Base-by-base conservation (phyloP, 2,329 filamentous ascomycete species). In the Aspergillus novoparasiticus region DNA sequence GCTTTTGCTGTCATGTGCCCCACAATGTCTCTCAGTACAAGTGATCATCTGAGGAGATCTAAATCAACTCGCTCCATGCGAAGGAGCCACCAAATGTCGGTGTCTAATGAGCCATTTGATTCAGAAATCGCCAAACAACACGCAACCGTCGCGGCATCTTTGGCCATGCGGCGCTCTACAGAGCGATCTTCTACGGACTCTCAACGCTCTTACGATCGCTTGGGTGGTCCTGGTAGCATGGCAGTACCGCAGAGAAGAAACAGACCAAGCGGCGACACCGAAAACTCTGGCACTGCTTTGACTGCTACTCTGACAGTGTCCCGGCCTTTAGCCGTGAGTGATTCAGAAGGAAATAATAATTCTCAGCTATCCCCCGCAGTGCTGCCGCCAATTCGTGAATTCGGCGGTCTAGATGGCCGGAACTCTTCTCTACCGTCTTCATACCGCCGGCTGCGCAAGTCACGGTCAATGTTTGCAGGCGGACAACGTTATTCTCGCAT, bases 401-500 rank as follows among this genome's bases (percentile, higher is more conserved):
- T 72, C 43, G 65, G 69, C 26, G 75, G 72, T 0, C 63, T 79
- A 30, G 78, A 78, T 65, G 72, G 75, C 26, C 71, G 73, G 9
- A 73, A 78, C 51, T 72, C 76, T 36, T 79, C 79, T 21, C 65
- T 75, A 51, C 81, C 81, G 30, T 83, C 81, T 5, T 83, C 81
- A 1, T 83, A 81, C 64, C 77, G 80, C 28, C 79, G 75, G 57
- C 73, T 83, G 34, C 79, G 79, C 36, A 83, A 80, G 65, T 75
- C 81, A 9, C 80, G 77, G 62, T 84, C 82, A n/a, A 80, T 83
- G 80, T 81, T 82, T 60, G 76, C 76, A 8, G 76, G 80, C 2
- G 72, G 76, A 57, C 76, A 74, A 39, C 72, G 75, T 36, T 64
- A 73, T 19, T 70, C 73, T 5, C 70, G 69, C 26, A 57, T 63